A percentile compares a stretch with the other conserved stretches of the same genome.
These are phyloP conservation scores for Tausonia pullulans DNA, from an alignment of 1,284 basidiomycete genomes.

Conservation along the genomic window DNA sequence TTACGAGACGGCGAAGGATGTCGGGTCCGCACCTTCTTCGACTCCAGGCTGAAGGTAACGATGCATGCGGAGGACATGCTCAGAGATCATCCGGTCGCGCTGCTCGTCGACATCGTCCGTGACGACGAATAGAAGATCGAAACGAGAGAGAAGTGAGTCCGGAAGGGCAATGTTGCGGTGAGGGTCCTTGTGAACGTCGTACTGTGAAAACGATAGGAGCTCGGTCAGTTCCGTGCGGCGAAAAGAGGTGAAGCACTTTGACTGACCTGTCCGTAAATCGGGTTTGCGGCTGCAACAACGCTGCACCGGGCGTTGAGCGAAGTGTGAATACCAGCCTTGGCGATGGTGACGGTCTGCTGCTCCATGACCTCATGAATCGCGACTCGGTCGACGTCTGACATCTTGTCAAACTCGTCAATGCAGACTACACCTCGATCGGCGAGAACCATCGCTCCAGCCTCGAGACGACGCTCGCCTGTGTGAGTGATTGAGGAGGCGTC, in stretches of 20 bases:
- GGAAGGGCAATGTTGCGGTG: constrained; percentile 98
- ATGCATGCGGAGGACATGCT: constrained; percentile 96
- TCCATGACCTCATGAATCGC: constrained; percentile 99
- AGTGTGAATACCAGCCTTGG: constrained; percentile 98
- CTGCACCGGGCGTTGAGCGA: constrained; percentile 95
- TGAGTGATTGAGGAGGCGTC: not conserved
- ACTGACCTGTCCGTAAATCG: constrained; percentile 89
- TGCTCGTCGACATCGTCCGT: constrained; percentile 96
- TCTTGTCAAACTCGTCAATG: constrained; percentile 99
- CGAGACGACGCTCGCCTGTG: constrained; percentile 75
- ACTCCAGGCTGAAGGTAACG: constrained; percentile 91
- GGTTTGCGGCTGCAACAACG: constrained; percentile 96
- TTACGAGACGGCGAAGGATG: no score
- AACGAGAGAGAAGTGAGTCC: constrained; percentile 96
- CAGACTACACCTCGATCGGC: constrained; percentile 99
- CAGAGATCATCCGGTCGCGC: constrained; percentile 86
- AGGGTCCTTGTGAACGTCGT: constrained; percentile 98
- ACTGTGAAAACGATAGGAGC: constrained; percentile 42
- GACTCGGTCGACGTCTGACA: constrained; percentile 98
- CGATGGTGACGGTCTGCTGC: constrained; percentile 97
- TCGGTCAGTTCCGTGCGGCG: not conserved
- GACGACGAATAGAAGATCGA: constrained; percentile 95
- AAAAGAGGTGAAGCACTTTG: not conserved
- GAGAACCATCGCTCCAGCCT: constrained; percentile 98
- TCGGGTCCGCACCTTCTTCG: constrained; percentile 60